Evolutionary conservation across 805 yeast genomes (phyloP), one percentile per base, ranked within the genome.

Genomic region (Wickerhamomyces alni): DNA sequence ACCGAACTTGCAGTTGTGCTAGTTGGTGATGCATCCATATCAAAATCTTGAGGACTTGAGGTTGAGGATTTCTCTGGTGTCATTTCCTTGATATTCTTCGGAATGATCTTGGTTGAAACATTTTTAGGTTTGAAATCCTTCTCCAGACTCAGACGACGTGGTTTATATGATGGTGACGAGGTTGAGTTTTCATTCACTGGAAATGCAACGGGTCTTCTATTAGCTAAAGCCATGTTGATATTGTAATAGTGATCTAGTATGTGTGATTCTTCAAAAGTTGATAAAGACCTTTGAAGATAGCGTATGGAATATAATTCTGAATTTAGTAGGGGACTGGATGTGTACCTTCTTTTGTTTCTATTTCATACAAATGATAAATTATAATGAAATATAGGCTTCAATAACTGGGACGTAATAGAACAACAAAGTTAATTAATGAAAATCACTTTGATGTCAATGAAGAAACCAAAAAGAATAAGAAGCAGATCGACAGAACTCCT

Each of bases 191-290:
- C 70, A 41, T 47, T 37, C 28, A 62, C 57, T 22, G 80, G 74
- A 50, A 76, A 65, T 27, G 70, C 74, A 38, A 75, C 67, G 21
- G 82, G 82, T 69, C 82, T 75, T 66, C 80, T 72, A 55, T 77
- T 80, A 45, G 84, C 77, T 63, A 77, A 68, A 41, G 84, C 84
- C 84, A 77, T 77, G 15, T 8, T 11, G 28, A 26, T 26, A 26
- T 53, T 17, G 11, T 19, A n/a, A 32, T 31, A 13, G 15, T 12
- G 13, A 11, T 5, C 11, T 7, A 15, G 5, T 15, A 17, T 30
- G 17, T n/a, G n/a, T n/a, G n/a, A n/a, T 30, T 18, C 17, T 18
- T 11, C 9, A 52, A 50, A 53, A 38, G 47, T 53, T 54, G 53
- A 42, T 42, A 46, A 55, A 55, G 52, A 55, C 47, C 57, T 55